Conservation (phyloP, 495 filamentous ascomycete species). For the Geoglossum glabrum region DNA sequence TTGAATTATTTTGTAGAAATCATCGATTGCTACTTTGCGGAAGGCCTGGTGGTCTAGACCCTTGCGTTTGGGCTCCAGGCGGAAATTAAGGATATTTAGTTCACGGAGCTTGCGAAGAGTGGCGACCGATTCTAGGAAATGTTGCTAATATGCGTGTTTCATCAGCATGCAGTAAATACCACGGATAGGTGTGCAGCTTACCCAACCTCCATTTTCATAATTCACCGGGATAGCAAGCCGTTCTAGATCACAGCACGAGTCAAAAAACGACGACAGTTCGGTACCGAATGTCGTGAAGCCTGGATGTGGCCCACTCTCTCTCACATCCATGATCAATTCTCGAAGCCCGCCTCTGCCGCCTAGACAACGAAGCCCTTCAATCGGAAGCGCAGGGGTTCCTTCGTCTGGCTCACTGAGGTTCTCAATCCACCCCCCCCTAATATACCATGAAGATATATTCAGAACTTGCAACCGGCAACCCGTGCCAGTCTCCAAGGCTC, state of each 20-base stretch:
- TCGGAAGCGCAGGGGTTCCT: not conserved
- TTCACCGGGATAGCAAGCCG: not conserved
- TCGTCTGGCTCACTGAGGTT: not conserved
- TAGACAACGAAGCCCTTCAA: not conserved
- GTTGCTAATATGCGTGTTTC: not conserved
- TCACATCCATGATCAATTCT: not conserved
- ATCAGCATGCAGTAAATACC: not conserved
- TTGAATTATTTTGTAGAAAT: not conserved
- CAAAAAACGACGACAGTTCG: not conserved
- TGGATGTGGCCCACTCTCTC: not conserved
- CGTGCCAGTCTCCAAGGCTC: not conserved
- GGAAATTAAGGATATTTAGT: not conserved
- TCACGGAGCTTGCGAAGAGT: not conserved
- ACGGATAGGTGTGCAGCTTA: not conserved
- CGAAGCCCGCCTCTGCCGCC: not conserved
- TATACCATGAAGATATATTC: not conserved
- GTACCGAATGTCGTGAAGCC: not conserved
- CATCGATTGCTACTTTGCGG: not conserved
- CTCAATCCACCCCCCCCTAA: not conserved
- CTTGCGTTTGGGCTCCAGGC: not conserved
- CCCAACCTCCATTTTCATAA: not conserved
- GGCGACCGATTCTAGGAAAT: not conserved
- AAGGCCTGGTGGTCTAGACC: not conserved
- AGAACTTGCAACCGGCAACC: not conserved
- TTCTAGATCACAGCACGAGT: not conserved